A percentile compares a stretch with the other conserved stretches of the same genome.
Evolutionary conservation across 805 yeast genomes (phyloP).

Genomic region (Wickerhamomyces bovis): DNA sequence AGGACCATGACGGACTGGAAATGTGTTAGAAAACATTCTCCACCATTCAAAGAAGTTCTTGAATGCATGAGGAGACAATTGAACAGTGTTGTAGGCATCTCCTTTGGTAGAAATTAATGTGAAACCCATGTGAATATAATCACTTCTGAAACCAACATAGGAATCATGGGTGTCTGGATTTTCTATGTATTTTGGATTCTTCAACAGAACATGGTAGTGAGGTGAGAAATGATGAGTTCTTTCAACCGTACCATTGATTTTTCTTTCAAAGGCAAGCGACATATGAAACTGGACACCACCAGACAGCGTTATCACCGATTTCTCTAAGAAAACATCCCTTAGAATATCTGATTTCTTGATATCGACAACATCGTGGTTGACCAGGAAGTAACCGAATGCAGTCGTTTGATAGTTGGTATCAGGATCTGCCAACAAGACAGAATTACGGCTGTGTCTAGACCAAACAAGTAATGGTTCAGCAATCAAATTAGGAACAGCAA

Average conservation of each 20-base stretch:
- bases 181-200: constrained; percentile 47
- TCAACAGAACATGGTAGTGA: constrained; percentile 53
- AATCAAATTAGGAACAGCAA: constrained; percentile 73
- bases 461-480: constrained; percentile 49
- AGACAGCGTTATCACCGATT: constrained; percentile 48
- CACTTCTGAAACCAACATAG: constrained; percentile 71
- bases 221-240: constrained; percentile 46
- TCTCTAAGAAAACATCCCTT: constrained; percentile 34
- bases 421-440: constrained; percentile 43
- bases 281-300: constrained; percentile 57
- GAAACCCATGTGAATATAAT: constrained; percentile 70
- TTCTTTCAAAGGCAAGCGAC: constrained; percentile 53
- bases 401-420: constrained; percentile 36
- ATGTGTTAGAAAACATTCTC: constrained; percentile 71
- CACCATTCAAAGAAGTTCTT: constrained; percentile 79
- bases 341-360: constrained; percentile 17
- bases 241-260: constrained; percentile 19
- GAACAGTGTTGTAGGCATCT: constrained; percentile 60
- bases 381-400: constrained; percentile 43
- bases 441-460: constrained; percentile 43
- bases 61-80: constrained; percentile 66
- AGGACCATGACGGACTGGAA: constrained; percentile 73
- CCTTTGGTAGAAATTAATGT: constrained; percentile 39
- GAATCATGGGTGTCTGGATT: constrained; percentile 64
- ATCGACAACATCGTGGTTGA: constrained; percentile 18